phyloP scores from a whole-genome alignment of 495 filamentous ascomycete genomes.

The Penicillium ucsense region DNA sequence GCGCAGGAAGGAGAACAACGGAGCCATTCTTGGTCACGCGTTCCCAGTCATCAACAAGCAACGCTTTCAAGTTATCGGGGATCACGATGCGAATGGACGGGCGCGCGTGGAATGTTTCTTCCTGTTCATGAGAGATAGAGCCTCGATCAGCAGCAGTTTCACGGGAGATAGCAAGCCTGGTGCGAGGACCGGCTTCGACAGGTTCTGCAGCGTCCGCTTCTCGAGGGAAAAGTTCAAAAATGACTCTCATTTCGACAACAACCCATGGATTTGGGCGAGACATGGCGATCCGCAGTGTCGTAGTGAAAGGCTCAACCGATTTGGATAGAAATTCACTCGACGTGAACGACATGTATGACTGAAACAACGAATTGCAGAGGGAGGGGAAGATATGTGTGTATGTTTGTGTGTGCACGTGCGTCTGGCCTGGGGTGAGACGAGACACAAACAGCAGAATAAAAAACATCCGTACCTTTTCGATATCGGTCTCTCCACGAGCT shows the following conservation, averaged over 20 bases:
- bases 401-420: background rate
- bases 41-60: slow-evolving; percentile 98
- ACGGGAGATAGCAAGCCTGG: background rate
- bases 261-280: background rate
- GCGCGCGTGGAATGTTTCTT: slow-evolving; percentile 69
- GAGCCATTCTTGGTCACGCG: slow-evolving; percentile 90
- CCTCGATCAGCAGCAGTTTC: background rate
- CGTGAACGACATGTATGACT: no score
- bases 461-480: slow-evolving; percentile 63
- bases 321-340: no score
- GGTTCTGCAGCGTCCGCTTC: background rate
- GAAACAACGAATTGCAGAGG: no score
- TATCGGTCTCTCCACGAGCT: slow-evolving; percentile 62
- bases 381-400: no score
- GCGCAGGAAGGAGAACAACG: slow-evolving; percentile 73
- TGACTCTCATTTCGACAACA: no score
- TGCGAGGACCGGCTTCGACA: background rate
- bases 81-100: slow-evolving; percentile 72
- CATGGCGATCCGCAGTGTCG: no score
- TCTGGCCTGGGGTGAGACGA: background rate
- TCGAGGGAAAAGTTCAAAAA: no score
- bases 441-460: background rate
- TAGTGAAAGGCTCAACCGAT: no score
- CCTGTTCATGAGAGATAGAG: slow-evolving; percentile 40
- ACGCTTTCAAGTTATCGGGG: slow-evolving; percentile 76